Evolutionary conservation across 2,329 filamentous ascomycete genomes (phyloP).

Genomic region (Fusarium drepaniforme): DNA sequence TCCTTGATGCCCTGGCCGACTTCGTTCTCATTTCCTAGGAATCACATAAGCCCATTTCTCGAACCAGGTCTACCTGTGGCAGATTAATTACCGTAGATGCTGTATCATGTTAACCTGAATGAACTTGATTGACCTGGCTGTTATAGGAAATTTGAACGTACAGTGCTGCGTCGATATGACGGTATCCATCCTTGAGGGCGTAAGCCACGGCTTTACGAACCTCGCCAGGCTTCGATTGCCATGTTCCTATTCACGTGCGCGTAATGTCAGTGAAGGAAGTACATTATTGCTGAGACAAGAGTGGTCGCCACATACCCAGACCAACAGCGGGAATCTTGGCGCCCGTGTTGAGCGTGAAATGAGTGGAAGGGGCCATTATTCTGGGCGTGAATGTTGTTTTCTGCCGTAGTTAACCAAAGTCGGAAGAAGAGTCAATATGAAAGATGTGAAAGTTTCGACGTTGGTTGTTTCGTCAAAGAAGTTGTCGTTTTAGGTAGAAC

Average conservation of each 20-base stretch:
- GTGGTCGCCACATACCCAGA: constrained; percentile 75
- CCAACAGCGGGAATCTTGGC: constrained; percentile 80
- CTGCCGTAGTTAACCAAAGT: neutral
- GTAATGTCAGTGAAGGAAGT: neutral
- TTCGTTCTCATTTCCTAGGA: constrained; percentile 56
- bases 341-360: constrained; percentile 75
- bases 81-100: constrained; percentile 43
- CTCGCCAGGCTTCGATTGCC: constrained; percentile 69
- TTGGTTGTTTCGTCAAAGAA: neutral
- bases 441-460: neutral
- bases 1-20: constrained; percentile 61
- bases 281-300: neutral
- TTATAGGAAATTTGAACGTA: neutral
- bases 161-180: constrained; percentile 63
- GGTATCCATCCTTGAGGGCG: constrained; percentile 64
- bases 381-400: neutral
- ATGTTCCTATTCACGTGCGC: constrained; percentile 58
- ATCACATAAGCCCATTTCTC: neutral
- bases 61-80: too few relatives aligned
- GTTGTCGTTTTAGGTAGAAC: neutral
- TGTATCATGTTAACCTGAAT: neutral
- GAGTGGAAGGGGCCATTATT: constrained; percentile 21
- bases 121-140: neutral
- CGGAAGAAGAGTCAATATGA: neutral
- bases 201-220: constrained; percentile 65